Percentiles rank a stretch among this genome's conserved stretches.
phyloP scores from a whole-genome alignment of 352 stramenopile genomes.

The Elongisporangium undulatum region DNA sequence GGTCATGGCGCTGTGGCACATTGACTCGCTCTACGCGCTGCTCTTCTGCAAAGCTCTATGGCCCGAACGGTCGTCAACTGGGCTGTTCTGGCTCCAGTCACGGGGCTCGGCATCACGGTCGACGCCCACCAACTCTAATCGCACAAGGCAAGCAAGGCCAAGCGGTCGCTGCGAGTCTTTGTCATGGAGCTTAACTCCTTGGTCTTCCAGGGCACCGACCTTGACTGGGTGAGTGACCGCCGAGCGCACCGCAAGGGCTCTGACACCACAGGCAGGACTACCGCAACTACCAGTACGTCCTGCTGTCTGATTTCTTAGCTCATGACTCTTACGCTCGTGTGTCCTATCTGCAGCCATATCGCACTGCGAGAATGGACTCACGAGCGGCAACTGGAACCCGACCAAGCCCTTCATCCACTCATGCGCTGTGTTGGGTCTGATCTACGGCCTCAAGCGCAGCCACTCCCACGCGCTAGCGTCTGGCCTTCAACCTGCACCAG shows the following conservation, averaged over 20 bases:
- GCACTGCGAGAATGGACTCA: constrained; percentile 90
- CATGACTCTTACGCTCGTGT: constrained; percentile 31
- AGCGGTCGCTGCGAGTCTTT: constrained; percentile 76
- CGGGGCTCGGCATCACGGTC: constrained; percentile 93
- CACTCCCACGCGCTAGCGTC: constrained; percentile 33
- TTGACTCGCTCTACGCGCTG: constrained; percentile 44
- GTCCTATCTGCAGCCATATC: constrained; percentile 31
- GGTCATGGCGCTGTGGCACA: constrained; percentile 40
- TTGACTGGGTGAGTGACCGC: constrained; percentile 95
- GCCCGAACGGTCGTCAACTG: constrained; percentile 30
- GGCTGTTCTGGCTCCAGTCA: constrained; percentile 38
- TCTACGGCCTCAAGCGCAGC: constrained; percentile 89
- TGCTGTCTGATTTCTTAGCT: neutral
- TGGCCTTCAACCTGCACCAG: constrained; percentile 36
- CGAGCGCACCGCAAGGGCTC: constrained; percentile 96
- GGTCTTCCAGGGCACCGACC: constrained; percentile 92
- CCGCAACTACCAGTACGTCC: constrained; percentile 92
- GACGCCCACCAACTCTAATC: constrained; percentile 94
- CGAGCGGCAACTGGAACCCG: constrained; percentile 92
- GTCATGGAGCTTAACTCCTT: constrained; percentile 96
- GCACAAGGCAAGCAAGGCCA: constrained; percentile 92
- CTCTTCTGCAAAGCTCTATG: constrained; percentile 23
- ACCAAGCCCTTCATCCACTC: constrained; percentile 95
- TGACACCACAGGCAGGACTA: constrained; percentile 94
- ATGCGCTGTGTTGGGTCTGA: constrained; percentile 80